A percentile compares a stretch with the other conserved stretches of the same genome.
These are phyloP conservation scores for Tetrahymena malaccensis DNA, from an alignment of 73 alveolate genomes.

Conservation along the genomic window DNA sequence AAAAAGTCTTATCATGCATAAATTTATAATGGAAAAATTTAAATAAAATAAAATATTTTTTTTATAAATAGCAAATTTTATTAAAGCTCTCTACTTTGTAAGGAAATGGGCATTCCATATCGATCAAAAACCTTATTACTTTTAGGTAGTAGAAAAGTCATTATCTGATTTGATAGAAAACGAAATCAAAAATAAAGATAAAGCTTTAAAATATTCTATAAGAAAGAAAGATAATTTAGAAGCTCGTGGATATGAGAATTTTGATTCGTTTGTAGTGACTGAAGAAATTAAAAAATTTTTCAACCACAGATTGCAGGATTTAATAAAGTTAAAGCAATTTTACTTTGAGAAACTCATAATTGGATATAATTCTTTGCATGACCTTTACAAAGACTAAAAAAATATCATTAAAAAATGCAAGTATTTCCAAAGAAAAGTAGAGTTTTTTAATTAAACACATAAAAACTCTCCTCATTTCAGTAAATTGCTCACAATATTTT, in stretches of 20 bases:
- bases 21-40: no score
- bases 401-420: neutral
- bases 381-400: neutral
- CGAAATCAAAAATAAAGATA: neutral
- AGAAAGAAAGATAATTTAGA: neutral
- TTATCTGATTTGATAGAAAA: neutral
- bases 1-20: no score
- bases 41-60: neutral
- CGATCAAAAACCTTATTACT: neutral
- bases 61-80: neutral
- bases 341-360: neutral
- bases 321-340: neutral
- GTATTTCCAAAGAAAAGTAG: neutral
- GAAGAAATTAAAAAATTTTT: neutral
- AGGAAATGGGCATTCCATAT: neutral
- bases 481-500: neutral
- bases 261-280: neutral
- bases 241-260: neutral
- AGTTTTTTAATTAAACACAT: neutral
- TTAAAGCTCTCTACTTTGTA: neutral
- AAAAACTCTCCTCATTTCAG: neutral
- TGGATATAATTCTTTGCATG: neutral
- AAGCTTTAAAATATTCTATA: neutral
- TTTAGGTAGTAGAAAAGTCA: neutral
- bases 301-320: neutral